Base-by-base conservation (phyloP, 495 filamentous ascomycete species). In the Opeltia flavorubescens region DNA sequence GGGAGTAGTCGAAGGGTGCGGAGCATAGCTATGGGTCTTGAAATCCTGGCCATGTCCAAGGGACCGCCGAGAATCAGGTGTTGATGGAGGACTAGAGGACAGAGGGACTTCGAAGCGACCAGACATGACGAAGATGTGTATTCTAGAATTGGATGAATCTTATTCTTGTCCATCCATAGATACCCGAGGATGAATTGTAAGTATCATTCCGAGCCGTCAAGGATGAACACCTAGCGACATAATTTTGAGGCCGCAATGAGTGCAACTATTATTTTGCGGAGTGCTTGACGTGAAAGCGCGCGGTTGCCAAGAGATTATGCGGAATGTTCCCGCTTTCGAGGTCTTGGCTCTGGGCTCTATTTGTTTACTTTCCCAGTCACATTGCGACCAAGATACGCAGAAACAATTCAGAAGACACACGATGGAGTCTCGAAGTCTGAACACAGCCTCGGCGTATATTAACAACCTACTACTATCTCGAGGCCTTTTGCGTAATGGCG, bases 391-490 rank as follows among this genome's bases (percentile, higher is more conserved):
- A 6, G 5, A 6, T 3, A 41, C 38, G 21, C 9, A 15, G 20
- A 41, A 21, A 25, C 12, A 25, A n/a, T 25, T n/a, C n/a, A n/a
- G 13, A 33, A 33, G 30, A 15, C 8, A 25, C 27, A 25, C 27
- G 38, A 91, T 91, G 78, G 87, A 93, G 59, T 62, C 75, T 46
- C 76, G 82, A 47, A 89, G 84, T 64, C 68, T 95, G 38, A 76
- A 82, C 54, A 86, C 86, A 47, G 91, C 91, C 23, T 94, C 89
- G 46, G 77, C 78, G 39, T 96, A 96, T 65, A 83, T 98, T 66
- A 98, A 98, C 68, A 95, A 95, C 61, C 80, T 94, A 48, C 71
- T 98, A 26, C 75, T 95, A 28, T 86, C 89, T 3, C 79, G 91
- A 33, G 91, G 91, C 17, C 71, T 98, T 18, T 66, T 96, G 9